Evolutionary conservation across 768 basidiomycete genomes (phyloP).

Genomic region (Trametes cubensis): DNA sequence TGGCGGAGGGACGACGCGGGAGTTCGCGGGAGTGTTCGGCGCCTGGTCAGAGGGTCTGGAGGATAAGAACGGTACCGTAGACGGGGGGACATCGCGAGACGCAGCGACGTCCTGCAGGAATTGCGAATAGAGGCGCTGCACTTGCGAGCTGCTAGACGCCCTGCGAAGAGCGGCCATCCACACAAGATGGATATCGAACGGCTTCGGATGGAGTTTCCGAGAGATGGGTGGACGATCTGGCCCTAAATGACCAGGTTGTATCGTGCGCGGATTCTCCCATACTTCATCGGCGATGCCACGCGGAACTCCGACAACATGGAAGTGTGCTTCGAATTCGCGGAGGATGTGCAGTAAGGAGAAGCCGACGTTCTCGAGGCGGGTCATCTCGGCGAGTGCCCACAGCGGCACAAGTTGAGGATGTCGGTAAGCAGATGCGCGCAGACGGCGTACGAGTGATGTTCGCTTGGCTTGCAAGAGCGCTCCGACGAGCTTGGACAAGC

Average conservation of each 20-base stretch:
- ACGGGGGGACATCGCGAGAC: slow-evolving; percentile 3
- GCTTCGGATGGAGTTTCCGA: neutral
- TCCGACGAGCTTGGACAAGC: slow-evolving; percentile 24
- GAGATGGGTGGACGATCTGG: neutral
- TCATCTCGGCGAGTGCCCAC: slow-evolving; percentile 35
- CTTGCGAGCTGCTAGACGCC: neutral
- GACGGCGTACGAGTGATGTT: slow-evolving; percentile 63
- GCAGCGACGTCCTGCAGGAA: slow-evolving; percentile 7
- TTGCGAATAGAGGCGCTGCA: neutral
- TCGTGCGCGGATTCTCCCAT: slow-evolving; percentile 7
- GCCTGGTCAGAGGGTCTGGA: neutral
- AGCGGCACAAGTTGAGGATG: slow-evolving; percentile 35
- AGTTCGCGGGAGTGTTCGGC: neutral
- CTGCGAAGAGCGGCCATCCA: neutral
- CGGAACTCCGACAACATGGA: slow-evolving; percentile 58
- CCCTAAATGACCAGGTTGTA: neutral
- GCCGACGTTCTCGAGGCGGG: slow-evolving; percentile 19
- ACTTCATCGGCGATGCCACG: neutral
- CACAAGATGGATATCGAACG: neutral
- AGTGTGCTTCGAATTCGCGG: slow-evolving; percentile 51
- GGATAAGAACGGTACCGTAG: neutral
- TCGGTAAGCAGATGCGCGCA: slow-evolving; percentile 55
- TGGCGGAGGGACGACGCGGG: slow-evolving; percentile 10
- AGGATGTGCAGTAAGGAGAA: slow-evolving; percentile 18
- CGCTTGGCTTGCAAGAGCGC: slow-evolving; percentile 45